Evolutionary conservation across 2,329 filamentous ascomycete genomes (phyloP).

Genomic region (Cladobotryum mycophilum): DNA sequence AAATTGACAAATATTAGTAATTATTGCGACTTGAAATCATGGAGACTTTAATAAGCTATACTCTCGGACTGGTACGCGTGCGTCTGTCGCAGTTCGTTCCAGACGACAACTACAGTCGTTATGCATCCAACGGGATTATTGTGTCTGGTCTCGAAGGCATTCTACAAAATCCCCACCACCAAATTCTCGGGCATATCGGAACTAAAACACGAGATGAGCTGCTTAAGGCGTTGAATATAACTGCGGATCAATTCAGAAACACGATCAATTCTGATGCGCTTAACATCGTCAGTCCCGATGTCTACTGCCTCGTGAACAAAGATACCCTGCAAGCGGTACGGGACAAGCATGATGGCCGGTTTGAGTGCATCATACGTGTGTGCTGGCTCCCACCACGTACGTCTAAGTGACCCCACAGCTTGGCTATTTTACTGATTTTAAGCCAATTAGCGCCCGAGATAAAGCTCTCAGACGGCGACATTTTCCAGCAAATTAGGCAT

Average conservation of each 20-base stretch:
- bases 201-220: neutral
- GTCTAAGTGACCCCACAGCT: neutral
- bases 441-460: neutral
- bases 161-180: conserved; percentile 1
- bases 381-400: neutral
- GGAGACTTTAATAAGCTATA: neutral
- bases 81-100: neutral
- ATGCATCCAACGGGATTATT: neutral
- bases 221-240: neutral
- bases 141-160: neutral
- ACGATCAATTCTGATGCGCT: neutral
- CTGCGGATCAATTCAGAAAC: neutral
- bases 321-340: too few relatives aligned
- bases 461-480: neutral
- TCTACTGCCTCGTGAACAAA: neutral
- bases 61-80: neutral
- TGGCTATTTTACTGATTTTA: too few relatives aligned
- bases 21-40: too few relatives aligned
- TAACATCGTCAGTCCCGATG: neutral
- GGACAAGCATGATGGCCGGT: neutral
- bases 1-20: too few relatives aligned
- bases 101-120: neutral
- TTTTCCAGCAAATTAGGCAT: conserved; percentile 3
- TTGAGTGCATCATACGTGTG: neutral
- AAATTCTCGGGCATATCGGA: neutral